These are phyloP conservation scores for Parsonsia alboflavescens DNA, from an alignment of 257 asterid species.

Conservation along the genomic window DNA sequence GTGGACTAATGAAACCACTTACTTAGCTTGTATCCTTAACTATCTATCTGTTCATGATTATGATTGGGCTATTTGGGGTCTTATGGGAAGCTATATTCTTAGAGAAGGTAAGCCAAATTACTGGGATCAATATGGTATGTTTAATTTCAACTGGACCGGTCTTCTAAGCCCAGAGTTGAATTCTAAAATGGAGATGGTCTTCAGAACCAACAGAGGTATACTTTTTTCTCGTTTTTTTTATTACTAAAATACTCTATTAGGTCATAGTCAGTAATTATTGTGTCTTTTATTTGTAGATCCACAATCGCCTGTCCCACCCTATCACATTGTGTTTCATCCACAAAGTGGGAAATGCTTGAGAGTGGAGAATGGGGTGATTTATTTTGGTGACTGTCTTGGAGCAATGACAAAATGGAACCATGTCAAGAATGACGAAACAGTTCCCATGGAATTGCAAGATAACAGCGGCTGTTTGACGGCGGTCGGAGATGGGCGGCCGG, in stretches of 20 bases:
- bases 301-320: conserved; percentile 1
- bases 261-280: too few relatives aligned
- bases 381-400: conserved; percentile 21
- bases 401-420: conserved; percentile 27
- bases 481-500: conserved; percentile 34
- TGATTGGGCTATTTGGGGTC: conserved; percentile 63
- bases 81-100: conserved; percentile 48
- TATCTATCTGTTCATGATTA: conserved; percentile 41
- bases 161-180: conserved; percentile 30
- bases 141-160: conserved; percentile 33
- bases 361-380: conserved; percentile 13
- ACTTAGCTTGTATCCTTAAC: conserved; percentile 32
- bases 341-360: conserved; percentile 25
- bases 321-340: conserved; percentile 37
- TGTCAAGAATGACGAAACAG: neutral
- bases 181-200: conserved; percentile 30
- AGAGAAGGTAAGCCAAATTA: conserved; percentile 30
- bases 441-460: conserved; percentile 26
- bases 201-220: conserved; percentile 28
- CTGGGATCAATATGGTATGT: conserved; percentile 45
- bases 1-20: conserved; percentile 25
- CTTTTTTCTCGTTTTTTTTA: too few relatives aligned
- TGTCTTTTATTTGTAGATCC: conserved; percentile 28
- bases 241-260: too few relatives aligned
- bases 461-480: conserved; percentile 29